phyloP scores from a whole-genome alignment of 805 yeast species.

The Starmerella kuoi region DNA sequence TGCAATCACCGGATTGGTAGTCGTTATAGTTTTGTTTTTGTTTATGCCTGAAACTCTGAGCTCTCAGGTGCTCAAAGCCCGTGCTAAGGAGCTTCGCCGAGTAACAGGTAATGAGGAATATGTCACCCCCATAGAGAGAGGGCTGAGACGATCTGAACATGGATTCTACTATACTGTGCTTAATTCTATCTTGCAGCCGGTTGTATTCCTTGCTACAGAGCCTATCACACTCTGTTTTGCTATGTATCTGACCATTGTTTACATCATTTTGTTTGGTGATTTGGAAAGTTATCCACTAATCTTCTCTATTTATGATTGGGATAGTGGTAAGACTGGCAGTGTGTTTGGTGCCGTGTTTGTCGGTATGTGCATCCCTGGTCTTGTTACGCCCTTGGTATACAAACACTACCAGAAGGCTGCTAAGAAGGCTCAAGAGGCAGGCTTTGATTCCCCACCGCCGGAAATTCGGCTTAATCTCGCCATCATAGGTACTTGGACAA shows the following conservation, averaged over 20 bases:
- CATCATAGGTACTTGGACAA: constrained; percentile 10
- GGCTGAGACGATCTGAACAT: constrained; percentile 24
- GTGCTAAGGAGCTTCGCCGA: constrained; percentile 48
- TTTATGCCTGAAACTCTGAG: constrained; percentile 76
- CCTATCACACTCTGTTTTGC: constrained; percentile 49
- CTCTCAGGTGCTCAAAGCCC: constrained; percentile 57
- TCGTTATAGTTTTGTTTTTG: constrained; percentile 19
- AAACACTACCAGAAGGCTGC: background rate
- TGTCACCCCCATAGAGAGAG: constrained; percentile 33
- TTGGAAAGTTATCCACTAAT: constrained; percentile 43
- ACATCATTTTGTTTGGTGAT: constrained; percentile 61
- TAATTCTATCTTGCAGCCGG: constrained; percentile 40
- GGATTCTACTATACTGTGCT: constrained; percentile 27
- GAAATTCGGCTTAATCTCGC: constrained; percentile 9
- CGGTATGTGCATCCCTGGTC: constrained; percentile 10
- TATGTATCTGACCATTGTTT: constrained; percentile 59
- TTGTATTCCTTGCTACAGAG: constrained; percentile 37
- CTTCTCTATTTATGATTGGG: constrained; percentile 10
- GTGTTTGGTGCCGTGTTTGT: constrained; percentile 11
- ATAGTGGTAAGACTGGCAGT: constrained; percentile 15
- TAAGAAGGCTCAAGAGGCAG: background rate
- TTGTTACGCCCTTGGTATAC: constrained; percentile 4
- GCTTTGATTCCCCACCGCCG: constrained; percentile 4
- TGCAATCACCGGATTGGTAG: constrained; percentile 6
- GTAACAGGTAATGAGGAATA: constrained; percentile 31